Base-by-base conservation (phyloP, 495 filamentous ascomycete genomes). In the Xylaria venustula region DNA sequence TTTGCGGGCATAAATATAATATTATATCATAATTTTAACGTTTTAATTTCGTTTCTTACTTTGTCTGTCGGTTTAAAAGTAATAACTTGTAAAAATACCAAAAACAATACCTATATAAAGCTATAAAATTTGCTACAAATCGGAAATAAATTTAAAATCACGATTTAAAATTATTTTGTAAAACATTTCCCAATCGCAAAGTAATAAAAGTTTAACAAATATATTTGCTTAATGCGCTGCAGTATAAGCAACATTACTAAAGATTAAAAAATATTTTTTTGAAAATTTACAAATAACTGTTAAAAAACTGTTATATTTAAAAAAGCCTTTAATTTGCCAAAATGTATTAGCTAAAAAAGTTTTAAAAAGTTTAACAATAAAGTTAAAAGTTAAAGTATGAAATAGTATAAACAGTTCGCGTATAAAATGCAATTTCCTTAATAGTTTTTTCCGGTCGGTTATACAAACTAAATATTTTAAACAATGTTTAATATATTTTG, bases 211-310 rank as follows among this genome's bases (percentile, higher is more conserved):
- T 52, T 52, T 12, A 2, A 52, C 17, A 4, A 52, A 12, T 30
- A 52, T 20, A 2, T 25, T 19, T 17, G 9, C n/a, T 8, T 52
- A 32, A 32, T 52, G 7, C 19, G 4, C 17, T 32, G 17, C 25
- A 7, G 8, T 52, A 52, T 52, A 52, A 7, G 30, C 8, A 32
- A 32, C 34, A 34, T 52, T 6, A 2, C n/a, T 52, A 7, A 52
- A 34, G 4, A 52, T 32, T 30, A 52, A 52, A 32, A 32, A 4
- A 34, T 2, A 7, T 52, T 32, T 32, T 36, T 52, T 52, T 32
- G 2, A 32, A 52, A 52, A 52, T 52, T 52, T 52, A 32, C 12
- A 52, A 32, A 34, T 52, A 7, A 52, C 25, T 52, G 34, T 52
- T 32, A 52, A 12, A 32, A 52, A 32, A 7, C 2, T 7, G 22